Base-by-base conservation (phyloP, 768 basidiomycete species). In the Tephrocybe sp. region DNA sequence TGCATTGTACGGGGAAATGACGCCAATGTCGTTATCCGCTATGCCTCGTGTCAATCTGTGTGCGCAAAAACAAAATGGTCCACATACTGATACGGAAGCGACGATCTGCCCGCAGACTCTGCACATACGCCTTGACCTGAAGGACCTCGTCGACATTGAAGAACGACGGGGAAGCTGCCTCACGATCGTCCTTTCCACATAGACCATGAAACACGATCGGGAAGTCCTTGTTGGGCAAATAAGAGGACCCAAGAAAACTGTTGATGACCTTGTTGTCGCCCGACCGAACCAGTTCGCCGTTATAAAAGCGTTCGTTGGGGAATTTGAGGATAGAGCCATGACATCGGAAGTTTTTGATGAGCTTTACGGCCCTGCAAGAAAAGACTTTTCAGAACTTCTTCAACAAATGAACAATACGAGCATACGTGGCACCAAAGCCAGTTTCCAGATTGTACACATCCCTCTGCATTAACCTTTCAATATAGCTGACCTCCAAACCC, bases 1-100 rank as follows among this genome's bases (percentile, higher is more conserved):
- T 1, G 82, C 82, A 58, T 80, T 74, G 55, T 87, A 87, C 1
- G 85, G 85, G 0, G 84, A 69, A 18, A 86, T 84, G n/a, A 86
- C 64, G n/a, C 83, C 84, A 53, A 86, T 83, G 47, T 86, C 71
- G 10, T 65, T 57, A 11, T 70, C 65, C n/a, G 63, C 76, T 80
- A 33, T 21, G 39, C 1, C 27, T 49, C 21, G 22, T 13, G 21
- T 25, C 7, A 16, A 3, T 61, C 49, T 11, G 31, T 18, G 16
- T 41, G 21, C 22, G 27, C 9, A 33, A 19, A 43, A 27, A 27
- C 21, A 24, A 2, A 27, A 16, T 3, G 31, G 18, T 24, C 24
- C 2, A 57, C 75, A 29, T 61, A 79, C 82, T 68, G 9, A 75
- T 77, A 13, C 71, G 60, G 56, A 70, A 64, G 3, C 55, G 60